A percentile compares a stretch with the other conserved stretches of the same genome.
phyloP scores from a whole-genome alignment of 2,329 filamentous ascomycete genomes.

The Bipolaris victoriae region DNA sequence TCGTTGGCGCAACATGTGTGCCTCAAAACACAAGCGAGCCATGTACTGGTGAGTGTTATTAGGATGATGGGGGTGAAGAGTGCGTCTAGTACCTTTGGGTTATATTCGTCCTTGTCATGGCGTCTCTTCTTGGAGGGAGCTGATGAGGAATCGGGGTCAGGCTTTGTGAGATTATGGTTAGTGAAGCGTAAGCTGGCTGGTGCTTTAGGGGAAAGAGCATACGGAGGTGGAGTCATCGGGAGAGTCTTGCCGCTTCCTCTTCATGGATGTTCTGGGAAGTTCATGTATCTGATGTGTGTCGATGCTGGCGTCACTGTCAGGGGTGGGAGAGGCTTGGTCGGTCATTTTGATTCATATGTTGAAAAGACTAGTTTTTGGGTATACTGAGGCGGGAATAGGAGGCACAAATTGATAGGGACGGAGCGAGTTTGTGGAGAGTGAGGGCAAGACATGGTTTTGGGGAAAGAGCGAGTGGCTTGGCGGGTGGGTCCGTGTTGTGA shows the following conservation, averaged over 20 bases:
- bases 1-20: conserved; percentile 2
- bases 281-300: not conserved
- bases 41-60: conserved; percentile 6
- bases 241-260: conserved; percentile 5
- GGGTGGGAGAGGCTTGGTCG: not conserved
- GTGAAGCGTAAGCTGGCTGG: not conserved
- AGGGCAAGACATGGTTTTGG: not conserved
- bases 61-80: too few species aligned
- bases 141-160: not conserved
- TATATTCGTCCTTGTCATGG: not conserved
- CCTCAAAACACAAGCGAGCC: conserved; percentile 10
- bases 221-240: not conserved
- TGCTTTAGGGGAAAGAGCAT: not conserved
- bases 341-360: not conserved
- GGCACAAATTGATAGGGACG: not conserved
- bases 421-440: not conserved
- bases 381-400: not conserved
- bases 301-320: not conserved
- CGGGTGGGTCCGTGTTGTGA: conserved; percentile 5
- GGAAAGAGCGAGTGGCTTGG: conserved; percentile 3
- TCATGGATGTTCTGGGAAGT: not conserved
- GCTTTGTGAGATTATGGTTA: not conserved
- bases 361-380: not conserved
- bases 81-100: conserved; percentile 2
- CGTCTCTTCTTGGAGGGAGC: not conserved